These are phyloP conservation scores for Emiliania huxleyi DNA, from an alignment of 78 protist species.

Conservation along the genomic window DNA sequence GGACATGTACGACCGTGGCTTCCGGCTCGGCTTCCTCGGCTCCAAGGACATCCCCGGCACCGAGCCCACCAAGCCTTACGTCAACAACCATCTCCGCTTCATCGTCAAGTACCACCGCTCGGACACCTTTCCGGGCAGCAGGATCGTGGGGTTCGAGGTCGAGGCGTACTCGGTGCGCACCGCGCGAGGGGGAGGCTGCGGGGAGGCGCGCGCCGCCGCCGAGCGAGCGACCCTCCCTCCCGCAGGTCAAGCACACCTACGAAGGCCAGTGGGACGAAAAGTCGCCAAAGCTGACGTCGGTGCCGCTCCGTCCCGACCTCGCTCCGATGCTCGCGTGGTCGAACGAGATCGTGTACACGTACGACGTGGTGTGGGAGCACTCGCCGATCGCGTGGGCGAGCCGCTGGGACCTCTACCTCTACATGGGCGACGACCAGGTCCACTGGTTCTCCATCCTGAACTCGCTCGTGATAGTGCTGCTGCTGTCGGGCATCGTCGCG, in stretches of 20 bases:
- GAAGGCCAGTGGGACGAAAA: background rate
- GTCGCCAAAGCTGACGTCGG: slow-evolving; percentile 10
- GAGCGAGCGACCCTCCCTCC: no score
- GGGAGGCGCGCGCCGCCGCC: no score
- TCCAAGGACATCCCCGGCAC: slow-evolving; percentile 17
- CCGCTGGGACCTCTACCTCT: slow-evolving; percentile 93
- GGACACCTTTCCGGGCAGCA: background rate
- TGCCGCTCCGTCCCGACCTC: slow-evolving; percentile 6
- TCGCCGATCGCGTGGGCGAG: slow-evolving; percentile 78
- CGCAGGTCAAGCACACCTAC: slow-evolving; percentile 42
- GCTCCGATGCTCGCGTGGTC: slow-evolving; percentile 5
- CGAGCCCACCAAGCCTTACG: background rate
- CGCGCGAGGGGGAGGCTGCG: no score
- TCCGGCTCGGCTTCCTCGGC: slow-evolving; percentile 35
- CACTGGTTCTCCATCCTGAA: slow-evolving; percentile 95
- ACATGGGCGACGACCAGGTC: slow-evolving; percentile 63
- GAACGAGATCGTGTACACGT: background rate
- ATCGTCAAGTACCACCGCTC: slow-evolving; percentile 45
- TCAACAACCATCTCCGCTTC: slow-evolving; percentile 60
- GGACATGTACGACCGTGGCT: slow-evolving; percentile 28
- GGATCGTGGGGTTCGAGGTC: slow-evolving; percentile 81
- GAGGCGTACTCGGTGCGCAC: slow-evolving; percentile 52
- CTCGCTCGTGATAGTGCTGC: slow-evolving; percentile 88
- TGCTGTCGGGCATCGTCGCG: slow-evolving; percentile 88
- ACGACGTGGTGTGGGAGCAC: background rate